Evolutionary conservation across 257 asterid genomes (phyloP), one percentile per base, ranked within the genome.

Genomic region (Galeopsis tetrahit): DNA sequence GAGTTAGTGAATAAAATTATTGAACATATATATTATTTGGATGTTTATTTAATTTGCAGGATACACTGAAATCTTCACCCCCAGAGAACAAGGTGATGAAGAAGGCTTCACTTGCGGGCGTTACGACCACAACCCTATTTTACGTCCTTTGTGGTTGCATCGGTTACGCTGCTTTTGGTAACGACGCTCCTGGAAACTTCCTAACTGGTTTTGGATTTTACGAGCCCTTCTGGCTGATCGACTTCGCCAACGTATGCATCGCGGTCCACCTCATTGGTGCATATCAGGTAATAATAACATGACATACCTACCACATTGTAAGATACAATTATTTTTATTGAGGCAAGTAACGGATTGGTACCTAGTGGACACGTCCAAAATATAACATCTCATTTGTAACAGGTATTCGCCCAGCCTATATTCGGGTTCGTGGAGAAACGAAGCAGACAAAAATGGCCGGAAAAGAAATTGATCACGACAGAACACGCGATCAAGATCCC

Each of bases 181-280:
- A 84, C 58, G 7, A 84, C 0, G 86, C 92, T 35, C 92, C 92
- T 2, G 88, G 89, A 2, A 85, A 87, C 73, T 85, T 87, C 79
- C 86, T 87, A 31, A 83, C 93, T 3, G 90, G 90, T 0, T 87
- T 87, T n/a, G 90, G 90, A 15, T 87, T 87, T 58, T 85, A 79
- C 63, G 90, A 83, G 73, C 90, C 90, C 34, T 87, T 78, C 15
- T 87, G 93, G 93, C 58, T 87, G 56, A 72, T 87, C 44, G 90
- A 83, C 77, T 68, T 85, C 0, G 93, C 93, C 58, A 87, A 87
- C 11, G 64, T 82, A 8, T 83, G 89, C 87, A 87, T 87, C 7
- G 90, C 85, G 43, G 10, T 87, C 64, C 93, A 83, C 75, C 83
- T 87, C 40, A 34, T 87, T 4, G 93, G 90, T 2, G 93, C 93